Evolutionary conservation across 768 basidiomycete species (phyloP).

Genomic region (Piloderma croceum): DNA sequence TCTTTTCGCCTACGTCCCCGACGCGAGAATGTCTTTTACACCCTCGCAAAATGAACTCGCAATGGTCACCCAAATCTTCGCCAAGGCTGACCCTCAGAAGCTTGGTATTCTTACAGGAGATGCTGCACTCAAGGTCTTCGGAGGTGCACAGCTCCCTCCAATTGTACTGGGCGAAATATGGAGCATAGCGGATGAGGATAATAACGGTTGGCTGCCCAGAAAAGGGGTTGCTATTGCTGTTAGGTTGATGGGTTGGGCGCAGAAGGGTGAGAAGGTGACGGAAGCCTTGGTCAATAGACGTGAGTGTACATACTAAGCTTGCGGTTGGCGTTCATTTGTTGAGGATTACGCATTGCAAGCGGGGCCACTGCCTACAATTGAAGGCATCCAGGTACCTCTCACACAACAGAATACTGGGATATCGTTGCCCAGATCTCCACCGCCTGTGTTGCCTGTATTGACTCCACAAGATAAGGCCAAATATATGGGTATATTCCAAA

Average conservation of each 20-base stretch:
- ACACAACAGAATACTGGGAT: conserved; percentile 50
- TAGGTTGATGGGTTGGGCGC: conserved; percentile 90
- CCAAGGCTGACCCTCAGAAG: conserved; percentile 68
- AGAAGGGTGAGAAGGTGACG: conserved; percentile 71
- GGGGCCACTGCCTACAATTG: conserved; percentile 78
- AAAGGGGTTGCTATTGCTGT: conserved; percentile 85
- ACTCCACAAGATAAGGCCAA: conserved; percentile 79
- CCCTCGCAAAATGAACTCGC: conserved; percentile 45
- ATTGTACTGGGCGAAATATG: conserved; percentile 87
- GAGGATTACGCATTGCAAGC: conserved; percentile 39
- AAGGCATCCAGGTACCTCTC: conserved; percentile 51
- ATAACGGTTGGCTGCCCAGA: conserved; percentile 86
- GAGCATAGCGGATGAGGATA: conserved; percentile 87
- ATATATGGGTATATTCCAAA: conserved; percentile 74
- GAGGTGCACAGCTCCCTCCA: conserved; percentile 75
- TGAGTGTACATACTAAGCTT: conserved; percentile 34
- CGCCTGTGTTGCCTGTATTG: conserved; percentile 56
- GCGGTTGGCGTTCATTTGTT: conserved; percentile 11
- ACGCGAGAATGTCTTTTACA: conserved; percentile 39
- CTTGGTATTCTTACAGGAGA: conserved; percentile 86
- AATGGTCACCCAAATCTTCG: conserved; percentile 70
- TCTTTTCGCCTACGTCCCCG: too few relatives aligned
- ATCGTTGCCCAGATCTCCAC: conserved; percentile 60
- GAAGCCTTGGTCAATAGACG: conserved; percentile 63
- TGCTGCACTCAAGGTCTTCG: conserved; percentile 81